These are phyloP conservation scores for Cytospora piceicola DNA, from an alignment of 2,329 filamentous ascomycete species.

Conservation along the genomic window DNA sequence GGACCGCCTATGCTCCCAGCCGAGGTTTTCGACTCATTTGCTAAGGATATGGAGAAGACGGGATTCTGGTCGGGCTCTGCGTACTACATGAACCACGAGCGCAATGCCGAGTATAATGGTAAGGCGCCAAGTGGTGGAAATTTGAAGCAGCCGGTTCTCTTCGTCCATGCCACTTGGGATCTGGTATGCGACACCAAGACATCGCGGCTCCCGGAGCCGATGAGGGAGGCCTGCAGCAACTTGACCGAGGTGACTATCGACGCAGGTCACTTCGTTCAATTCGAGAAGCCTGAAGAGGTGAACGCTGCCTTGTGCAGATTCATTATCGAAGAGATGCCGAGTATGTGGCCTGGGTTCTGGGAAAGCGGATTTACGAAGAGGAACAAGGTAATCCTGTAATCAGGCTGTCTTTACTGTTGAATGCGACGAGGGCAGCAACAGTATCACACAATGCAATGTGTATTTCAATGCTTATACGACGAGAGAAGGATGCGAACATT, in stretches of 20 bases:
- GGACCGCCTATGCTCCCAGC: conserved; percentile 9
- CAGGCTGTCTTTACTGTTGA: background rate
- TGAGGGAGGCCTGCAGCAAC: conserved; percentile 42
- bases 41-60: conserved; percentile 43
- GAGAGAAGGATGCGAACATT: too few species aligned
- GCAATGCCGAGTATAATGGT: conserved; percentile 46
- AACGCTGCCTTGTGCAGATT: conserved; percentile 36
- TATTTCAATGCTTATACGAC: too few species aligned
- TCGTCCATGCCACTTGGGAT: conserved; percentile 45
- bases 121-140: conserved; percentile 36
- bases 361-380: background rate
- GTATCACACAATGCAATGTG: too few species aligned
- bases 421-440: too few species aligned
- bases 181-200: conserved; percentile 42
- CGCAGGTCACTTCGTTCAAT: conserved; percentile 42
- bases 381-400: background rate
- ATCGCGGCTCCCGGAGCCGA: conserved; percentile 41
- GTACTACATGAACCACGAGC: conserved; percentile 47
- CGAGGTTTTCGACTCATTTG: conserved; percentile 31
- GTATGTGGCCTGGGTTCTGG: background rate
- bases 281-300: conserved; percentile 36
- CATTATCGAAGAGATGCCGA: conserved; percentile 26
- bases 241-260: conserved; percentile 44
- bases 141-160: conserved; percentile 43
- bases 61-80: conserved; percentile 39